These are phyloP conservation scores for Oryza australiensis DNA, from an alignment of 176 grass and related monocot species.

Conservation along the genomic window DNA sequence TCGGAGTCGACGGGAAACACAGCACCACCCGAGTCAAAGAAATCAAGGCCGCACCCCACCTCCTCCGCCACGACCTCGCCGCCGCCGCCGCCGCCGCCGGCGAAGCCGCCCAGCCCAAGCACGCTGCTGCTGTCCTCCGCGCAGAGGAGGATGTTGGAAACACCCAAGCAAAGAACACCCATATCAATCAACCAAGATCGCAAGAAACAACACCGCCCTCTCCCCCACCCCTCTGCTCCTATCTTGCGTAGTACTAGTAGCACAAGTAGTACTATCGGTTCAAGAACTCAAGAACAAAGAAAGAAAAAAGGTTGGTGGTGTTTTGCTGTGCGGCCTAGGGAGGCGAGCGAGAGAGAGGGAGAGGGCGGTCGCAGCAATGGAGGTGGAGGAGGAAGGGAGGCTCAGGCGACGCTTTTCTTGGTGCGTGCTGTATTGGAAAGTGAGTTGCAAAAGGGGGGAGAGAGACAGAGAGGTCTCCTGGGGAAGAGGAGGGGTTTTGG, in stretches of 20 bases:
- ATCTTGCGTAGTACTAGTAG: background rate
- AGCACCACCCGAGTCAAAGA: conserved; percentile 15
- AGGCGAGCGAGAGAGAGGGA: no score
- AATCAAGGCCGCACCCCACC: conserved; percentile 22
- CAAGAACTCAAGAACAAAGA: background rate
- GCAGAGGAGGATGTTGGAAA: conserved; percentile 56
- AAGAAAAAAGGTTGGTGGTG: conserved; percentile 16
- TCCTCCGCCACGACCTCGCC: conserved; percentile 25
- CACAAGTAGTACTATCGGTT: background rate
- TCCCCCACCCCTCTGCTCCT: background rate
- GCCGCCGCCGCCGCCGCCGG: conserved; percentile 21
- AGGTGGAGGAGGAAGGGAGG: no score
- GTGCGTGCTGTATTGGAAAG: no score
- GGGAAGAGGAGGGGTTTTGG: no score
- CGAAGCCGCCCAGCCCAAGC: conserved; percentile 45
- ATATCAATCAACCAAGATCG: conserved; percentile 34
- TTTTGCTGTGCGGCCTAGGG: background rate
- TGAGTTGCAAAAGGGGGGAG: no score
- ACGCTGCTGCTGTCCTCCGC: conserved; percentile 60
- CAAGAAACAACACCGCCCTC: background rate
- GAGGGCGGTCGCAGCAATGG: no score
- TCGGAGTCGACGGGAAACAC: conserved; percentile 55
- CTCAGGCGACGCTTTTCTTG: no score
- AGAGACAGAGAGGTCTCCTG: no score
- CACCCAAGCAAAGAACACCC: conserved; percentile 43